These are phyloP conservation scores for Adansonia gregorii DNA, from an alignment of 441 rosid species.

Conservation along the genomic window DNA sequence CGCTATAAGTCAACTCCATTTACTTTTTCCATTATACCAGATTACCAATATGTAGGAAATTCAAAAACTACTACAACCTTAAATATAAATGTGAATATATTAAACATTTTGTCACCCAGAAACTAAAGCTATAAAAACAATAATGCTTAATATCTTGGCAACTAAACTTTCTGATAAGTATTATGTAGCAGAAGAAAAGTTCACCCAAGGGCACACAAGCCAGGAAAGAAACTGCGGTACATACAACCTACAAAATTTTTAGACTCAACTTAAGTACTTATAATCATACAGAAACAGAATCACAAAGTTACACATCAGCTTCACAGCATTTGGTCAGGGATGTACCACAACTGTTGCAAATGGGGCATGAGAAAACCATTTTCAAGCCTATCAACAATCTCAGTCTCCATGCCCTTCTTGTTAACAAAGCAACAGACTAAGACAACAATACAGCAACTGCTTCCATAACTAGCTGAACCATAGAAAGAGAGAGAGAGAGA, in stretches of 20 bases:
- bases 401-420: conserved; percentile 63
- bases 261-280: conserved; percentile 32
- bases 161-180: conserved; percentile 66
- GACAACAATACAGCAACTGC: conserved; percentile 62
- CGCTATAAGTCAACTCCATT: conserved; percentile 10
- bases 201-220: conserved; percentile 70
- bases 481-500: not conserved
- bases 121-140: conserved; percentile 19
- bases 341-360: conserved; percentile 74
- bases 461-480: conserved; percentile 55
- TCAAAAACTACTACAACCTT: not conserved
- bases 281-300: not conserved
- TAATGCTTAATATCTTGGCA: conserved; percentile 3
- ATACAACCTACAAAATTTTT: conserved; percentile 48
- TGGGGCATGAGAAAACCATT: conserved; percentile 72
- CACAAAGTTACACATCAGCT: conserved; percentile 1
- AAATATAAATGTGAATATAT: conserved; percentile 6
- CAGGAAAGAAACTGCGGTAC: conserved; percentile 62
- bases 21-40: not conserved
- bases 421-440: conserved; percentile 67
- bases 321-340: conserved; percentile 18
- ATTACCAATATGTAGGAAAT: not conserved
- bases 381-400: conserved; percentile 76
- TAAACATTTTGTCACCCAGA: not conserved
- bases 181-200: conserved; percentile 69